A percentile compares a stretch with the other conserved stretches of the same genome.
These are phyloP conservation scores for Phytomonas sp. DNA, from an alignment of 208 protist genomes.

Conservation along the genomic window DNA sequence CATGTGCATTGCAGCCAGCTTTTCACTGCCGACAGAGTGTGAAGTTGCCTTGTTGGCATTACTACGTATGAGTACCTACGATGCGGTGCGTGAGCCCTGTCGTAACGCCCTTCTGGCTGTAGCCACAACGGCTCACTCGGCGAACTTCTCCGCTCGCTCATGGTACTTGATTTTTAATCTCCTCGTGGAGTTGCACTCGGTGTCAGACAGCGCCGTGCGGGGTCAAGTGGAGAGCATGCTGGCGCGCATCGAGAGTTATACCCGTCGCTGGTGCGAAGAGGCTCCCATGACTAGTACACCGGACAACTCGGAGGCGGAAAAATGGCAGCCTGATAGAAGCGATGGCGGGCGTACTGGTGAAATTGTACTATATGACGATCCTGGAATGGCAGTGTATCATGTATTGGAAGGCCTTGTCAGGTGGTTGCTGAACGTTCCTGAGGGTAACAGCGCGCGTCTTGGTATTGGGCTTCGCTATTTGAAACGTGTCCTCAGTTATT, in stretches of 20 bases:
- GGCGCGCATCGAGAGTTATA: constrained; percentile 62
- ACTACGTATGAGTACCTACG: constrained; percentile 39
- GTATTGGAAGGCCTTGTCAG: constrained; percentile 32
- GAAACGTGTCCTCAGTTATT: constrained; percentile 52
- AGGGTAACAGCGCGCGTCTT: neutral
- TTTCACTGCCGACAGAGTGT: constrained; percentile 72
- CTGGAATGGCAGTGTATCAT: constrained; percentile 25
- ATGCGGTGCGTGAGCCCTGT: constrained; percentile 41
- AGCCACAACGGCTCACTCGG: constrained; percentile 47
- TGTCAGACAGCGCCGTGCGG: constrained; percentile 18
- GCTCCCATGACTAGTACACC: neutral
- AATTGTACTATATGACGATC: neutral
- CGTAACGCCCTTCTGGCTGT: constrained; percentile 49
- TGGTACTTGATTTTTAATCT: constrained; percentile 64
- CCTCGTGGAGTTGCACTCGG: constrained; percentile 34
- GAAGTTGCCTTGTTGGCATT: constrained; percentile 59
- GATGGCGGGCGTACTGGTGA: neutral
- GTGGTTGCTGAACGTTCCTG: neutral
- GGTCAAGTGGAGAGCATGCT: constrained; percentile 55
- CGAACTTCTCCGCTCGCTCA: constrained; percentile 59
- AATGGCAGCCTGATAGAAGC: neutral
- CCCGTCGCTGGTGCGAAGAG: constrained; percentile 34
- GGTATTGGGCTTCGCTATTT: constrained; percentile 12
- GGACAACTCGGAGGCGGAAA: neutral
- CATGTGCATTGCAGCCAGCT: constrained; percentile 61